phyloP scores from a whole-genome alignment of 768 basidiomycete genomes.

The Lactifluus volemus region DNA sequence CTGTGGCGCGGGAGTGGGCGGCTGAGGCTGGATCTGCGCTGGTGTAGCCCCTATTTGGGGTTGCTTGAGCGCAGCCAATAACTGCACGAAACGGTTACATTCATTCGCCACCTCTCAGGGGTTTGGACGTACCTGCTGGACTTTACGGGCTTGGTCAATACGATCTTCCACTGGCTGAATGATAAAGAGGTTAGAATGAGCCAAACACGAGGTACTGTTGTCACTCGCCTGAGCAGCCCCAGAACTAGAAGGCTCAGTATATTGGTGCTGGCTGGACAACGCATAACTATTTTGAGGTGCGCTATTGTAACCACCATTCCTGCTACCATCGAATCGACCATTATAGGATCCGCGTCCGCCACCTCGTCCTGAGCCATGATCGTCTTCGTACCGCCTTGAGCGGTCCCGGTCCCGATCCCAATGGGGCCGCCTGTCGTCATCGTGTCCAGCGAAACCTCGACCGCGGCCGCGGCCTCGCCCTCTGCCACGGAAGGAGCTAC shows the following conservation, averaged over 20 bases:
- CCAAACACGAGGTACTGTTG: too few relatives aligned
- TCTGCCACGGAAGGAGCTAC: conserved; percentile 23
- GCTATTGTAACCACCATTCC: conserved; percentile 21
- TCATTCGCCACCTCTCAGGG: background rate
- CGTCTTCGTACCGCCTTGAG: conserved; percentile 27
- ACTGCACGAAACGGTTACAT: conserved; percentile 25
- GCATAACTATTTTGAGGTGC: conserved; percentile 18
- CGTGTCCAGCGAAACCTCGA: conserved; percentile 14
- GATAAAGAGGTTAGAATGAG: background rate
- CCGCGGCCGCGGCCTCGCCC: conserved; percentile 26
- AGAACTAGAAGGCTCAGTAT: conserved; percentile 24
- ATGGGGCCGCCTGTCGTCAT: conserved; percentile 17
- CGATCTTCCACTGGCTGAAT: conserved; percentile 58
- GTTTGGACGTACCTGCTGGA: conserved; percentile 52
- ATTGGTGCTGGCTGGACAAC: conserved; percentile 28
- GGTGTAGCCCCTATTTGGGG: conserved; percentile 39
- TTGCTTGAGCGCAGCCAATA: conserved; percentile 74
- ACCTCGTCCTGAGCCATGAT: conserved; percentile 25
- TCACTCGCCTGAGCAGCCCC: conserved; percentile 25
- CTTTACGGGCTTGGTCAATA: conserved; percentile 78
- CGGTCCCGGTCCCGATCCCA: conserved; percentile 17
- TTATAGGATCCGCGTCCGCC: conserved; percentile 34
- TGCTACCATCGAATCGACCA: conserved; percentile 22
- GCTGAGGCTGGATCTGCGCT: conserved; percentile 24
- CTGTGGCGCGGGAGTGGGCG: conserved; percentile 20